Evolutionary conservation across 352 stramenopile species (phyloP).

Genomic region (Phytopythium montanum): DNA sequence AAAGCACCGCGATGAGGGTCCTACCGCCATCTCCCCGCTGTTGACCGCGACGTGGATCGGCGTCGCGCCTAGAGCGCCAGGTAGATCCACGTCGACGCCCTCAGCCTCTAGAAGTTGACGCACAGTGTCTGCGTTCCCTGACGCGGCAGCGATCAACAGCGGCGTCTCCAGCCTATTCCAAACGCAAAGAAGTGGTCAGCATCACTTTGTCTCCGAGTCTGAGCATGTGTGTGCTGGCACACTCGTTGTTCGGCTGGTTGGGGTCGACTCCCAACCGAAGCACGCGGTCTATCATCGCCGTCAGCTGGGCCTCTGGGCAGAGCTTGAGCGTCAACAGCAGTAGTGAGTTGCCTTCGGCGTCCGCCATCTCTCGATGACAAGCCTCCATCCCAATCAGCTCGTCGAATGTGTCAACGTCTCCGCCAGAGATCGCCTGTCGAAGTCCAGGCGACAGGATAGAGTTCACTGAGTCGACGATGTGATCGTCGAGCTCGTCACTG

Average conservation of each 20-base stretch:
- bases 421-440: background rate
- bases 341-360: constrained; percentile 50
- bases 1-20: background rate
- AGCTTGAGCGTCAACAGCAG: constrained; percentile 42
- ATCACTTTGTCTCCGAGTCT: background rate
- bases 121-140: constrained; percentile 33
- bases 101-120: constrained; percentile 19
- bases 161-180: constrained; percentile 26
- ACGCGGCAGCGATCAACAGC: constrained; percentile 51
- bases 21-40: constrained; percentile 41
- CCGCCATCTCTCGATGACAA: constrained; percentile 6
- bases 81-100: constrained; percentile 35
- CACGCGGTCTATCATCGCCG: constrained; percentile 20
- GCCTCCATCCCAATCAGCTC: background rate
- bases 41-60: constrained; percentile 59
- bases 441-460: background rate
- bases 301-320: constrained; percentile 16
- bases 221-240: constrained; percentile 8
- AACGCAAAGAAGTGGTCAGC: background rate
- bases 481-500: background rate
- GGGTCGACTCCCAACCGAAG: constrained; percentile 34
- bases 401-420: background rate
- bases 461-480: background rate
- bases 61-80: constrained; percentile 40
- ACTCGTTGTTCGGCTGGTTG: constrained; percentile 58